Evolutionary conservation across 2,329 filamentous ascomycete species (phyloP).

Genomic region (Cryphonectria nitschkei): DNA sequence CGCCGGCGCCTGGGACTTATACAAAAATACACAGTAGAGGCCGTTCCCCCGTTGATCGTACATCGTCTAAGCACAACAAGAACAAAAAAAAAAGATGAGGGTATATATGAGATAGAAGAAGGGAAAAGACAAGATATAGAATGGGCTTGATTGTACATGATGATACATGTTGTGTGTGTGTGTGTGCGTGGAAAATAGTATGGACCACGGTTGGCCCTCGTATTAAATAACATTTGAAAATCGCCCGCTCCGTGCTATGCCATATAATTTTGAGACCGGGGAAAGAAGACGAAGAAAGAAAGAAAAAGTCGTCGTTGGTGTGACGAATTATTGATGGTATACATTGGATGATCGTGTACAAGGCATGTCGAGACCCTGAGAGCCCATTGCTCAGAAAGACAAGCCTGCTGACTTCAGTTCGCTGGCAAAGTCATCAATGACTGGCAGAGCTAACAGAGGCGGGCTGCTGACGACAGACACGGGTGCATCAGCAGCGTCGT

Average conservation of each 20-base stretch:
- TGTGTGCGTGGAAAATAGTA: background rate
- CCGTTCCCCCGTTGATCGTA: background rate
- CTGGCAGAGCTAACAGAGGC: slow-evolving; percentile 40
- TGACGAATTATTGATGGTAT: background rate
- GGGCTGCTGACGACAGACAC: slow-evolving; percentile 26
- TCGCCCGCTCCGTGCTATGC: slow-evolving; percentile 1
- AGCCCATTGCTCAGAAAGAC: slow-evolving; percentile 6
- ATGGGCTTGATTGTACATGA: slow-evolving; percentile 1
- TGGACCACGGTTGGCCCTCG: background rate
- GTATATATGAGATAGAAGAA: background rate
- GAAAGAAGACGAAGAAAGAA: background rate
- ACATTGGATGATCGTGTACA: background rate
- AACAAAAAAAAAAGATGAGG: too few species aligned
- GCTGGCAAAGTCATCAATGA: slow-evolving; percentile 45
- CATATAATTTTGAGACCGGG: background rate
- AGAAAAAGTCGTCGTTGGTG: background rate
- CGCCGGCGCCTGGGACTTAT: background rate
- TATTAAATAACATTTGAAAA: background rate
- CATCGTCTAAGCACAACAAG: background rate
- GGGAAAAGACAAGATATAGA: background rate
- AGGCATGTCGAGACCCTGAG: too few species aligned
- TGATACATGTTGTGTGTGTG: background rate
- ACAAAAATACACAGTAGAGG: background rate
- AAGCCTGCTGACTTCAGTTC: slow-evolving; percentile 24
- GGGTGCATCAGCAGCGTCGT: slow-evolving; percentile 20